Base-by-base conservation (phyloP, 176 grass and related monocot species). In the Musa itinerans region DNA sequence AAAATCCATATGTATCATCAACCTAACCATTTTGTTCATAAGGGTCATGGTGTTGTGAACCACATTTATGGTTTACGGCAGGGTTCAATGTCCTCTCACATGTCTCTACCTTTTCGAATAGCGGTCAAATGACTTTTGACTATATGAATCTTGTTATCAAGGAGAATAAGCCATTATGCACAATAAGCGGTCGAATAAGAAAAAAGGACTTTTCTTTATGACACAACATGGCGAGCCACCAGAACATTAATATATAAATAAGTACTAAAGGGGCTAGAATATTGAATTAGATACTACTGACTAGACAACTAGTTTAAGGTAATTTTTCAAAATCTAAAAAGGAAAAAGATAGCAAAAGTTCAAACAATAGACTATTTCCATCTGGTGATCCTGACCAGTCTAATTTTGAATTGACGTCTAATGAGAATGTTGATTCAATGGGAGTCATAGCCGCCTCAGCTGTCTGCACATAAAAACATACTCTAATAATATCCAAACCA, bases 361-460 rank as follows among this genome's bases (percentile, higher is more conserved):
- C 20, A 10, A 70, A 70, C 19, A 48, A 9, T 43, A 69, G 19
- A 19, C 1, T 22, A 76, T 43, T 43, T 43, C 54, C 34, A 59
- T 2, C 10, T 15, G 72, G 54, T 53, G 65, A 85, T 59, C 23
- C 86, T 89, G 81, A 99, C 96, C 96, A 99, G 61, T 99, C 96
- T 83, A 99, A 81, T 74, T 95, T 99, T 72, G 96, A 99, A 79
- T 99, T 89, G 74, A 99, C 96, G 78, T 95, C 96, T 83, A 99
- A 83, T 29, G 96, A 99, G 79, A 99, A 99, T 78, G 96, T 99
- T 78, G 96, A 99, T 76, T 99, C 96, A 75, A 99, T 99, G 83
- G 96, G 96, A 76, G 96, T 99, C 91, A 99, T 99, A 84, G 96
- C 96, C 19, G 88, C 91, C 81, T 91, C 81, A 58, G 96, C 96